These are phyloP conservation scores for Tetrapisispora phaffii DNA, from an alignment of 805 yeast species.

Conservation along the genomic window DNA sequence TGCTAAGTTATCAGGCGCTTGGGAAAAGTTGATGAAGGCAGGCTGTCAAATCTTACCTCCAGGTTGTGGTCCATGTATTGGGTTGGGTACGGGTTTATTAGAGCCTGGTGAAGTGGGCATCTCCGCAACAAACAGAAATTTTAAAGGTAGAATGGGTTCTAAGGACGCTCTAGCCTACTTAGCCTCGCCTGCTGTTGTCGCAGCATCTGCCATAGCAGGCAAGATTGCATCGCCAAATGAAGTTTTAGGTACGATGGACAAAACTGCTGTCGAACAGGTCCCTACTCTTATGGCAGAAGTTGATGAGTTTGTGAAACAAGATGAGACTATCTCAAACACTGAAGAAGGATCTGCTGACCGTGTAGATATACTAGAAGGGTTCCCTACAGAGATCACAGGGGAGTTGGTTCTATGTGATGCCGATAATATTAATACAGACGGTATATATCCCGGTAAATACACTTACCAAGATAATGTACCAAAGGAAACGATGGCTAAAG, in stretches of 20 bases:
- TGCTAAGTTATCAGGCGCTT: constrained; percentile 85
- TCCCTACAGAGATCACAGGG: constrained; percentile 83
- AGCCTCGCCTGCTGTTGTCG: constrained; percentile 96
- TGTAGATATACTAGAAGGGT: constrained; percentile 74
- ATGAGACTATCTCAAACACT: constrained; percentile 21
- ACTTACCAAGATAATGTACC: constrained; percentile 97
- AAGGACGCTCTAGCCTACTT: constrained; percentile 91
- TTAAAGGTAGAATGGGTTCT: constrained; percentile 99
- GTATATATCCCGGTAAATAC: constrained; percentile 97
- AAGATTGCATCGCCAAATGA: constrained; percentile 89
- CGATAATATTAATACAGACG: constrained; percentile 94
- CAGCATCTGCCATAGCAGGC: constrained; percentile 95
- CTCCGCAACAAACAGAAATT: constrained; percentile 95
- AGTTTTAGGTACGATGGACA: constrained; percentile 51
- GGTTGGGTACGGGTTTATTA: constrained; percentile 86
- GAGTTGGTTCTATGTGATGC: constrained; percentile 93
- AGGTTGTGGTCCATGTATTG: constrained; percentile 99
- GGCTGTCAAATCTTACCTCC: constrained; percentile 95
- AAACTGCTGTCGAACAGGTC: constrained; percentile 25
- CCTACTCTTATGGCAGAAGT: background rate
- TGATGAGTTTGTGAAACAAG: constrained; percentile 10
- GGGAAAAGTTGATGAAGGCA: constrained; percentile 82
- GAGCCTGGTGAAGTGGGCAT: constrained; percentile 97
- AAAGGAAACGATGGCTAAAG: constrained; percentile 93
- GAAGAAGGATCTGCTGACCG: constrained; percentile 33